phyloP scores from a whole-genome alignment of 176 grass and related monocot genomes.

The Lolium rigidum region DNA sequence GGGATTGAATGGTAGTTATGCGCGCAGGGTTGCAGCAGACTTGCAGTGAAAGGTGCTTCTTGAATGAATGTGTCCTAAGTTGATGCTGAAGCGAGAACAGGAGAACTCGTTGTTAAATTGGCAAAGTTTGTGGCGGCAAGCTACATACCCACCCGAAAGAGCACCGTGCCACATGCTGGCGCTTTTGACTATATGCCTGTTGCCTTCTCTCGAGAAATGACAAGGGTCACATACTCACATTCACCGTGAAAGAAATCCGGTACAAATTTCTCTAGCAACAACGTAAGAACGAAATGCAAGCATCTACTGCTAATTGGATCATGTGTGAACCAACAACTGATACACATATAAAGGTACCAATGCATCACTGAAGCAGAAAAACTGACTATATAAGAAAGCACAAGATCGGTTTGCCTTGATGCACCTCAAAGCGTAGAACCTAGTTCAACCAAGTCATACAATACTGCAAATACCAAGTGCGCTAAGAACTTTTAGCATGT shows the following conservation, averaged over 20 bases:
- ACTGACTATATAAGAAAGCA: neutral
- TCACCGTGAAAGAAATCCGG: too few relatives aligned
- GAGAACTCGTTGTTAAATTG: neutral
- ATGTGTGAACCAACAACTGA: neutral
- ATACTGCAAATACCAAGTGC: neutral
- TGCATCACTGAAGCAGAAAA: neutral
- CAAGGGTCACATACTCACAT: too few relatives aligned
- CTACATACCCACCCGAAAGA: constrained; percentile 13
- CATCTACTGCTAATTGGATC: neutral
- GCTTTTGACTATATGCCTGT: too few relatives aligned
- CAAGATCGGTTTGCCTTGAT: neutral
- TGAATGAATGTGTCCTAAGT: constrained; percentile 16
- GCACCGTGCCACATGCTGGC: neutral
- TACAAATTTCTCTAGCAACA: too few relatives aligned
- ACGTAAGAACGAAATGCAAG: neutral
- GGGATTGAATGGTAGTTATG: constrained; percentile 94
- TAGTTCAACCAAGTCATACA: constrained; percentile 29
- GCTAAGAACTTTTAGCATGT: constrained; percentile 26
- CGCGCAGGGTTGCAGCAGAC: constrained; percentile 28
- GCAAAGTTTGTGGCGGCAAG: constrained; percentile 1
- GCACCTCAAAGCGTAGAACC: constrained; percentile 26
- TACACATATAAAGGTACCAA: neutral
- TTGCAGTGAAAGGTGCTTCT: neutral
- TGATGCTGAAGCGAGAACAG: neutral
- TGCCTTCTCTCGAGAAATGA: too few relatives aligned